Evolutionary conservation across 2,329 filamentous ascomycete species (phyloP), one percentile per base, ranked within the genome.

Genomic region (Blastomyces emzantsi): DNA sequence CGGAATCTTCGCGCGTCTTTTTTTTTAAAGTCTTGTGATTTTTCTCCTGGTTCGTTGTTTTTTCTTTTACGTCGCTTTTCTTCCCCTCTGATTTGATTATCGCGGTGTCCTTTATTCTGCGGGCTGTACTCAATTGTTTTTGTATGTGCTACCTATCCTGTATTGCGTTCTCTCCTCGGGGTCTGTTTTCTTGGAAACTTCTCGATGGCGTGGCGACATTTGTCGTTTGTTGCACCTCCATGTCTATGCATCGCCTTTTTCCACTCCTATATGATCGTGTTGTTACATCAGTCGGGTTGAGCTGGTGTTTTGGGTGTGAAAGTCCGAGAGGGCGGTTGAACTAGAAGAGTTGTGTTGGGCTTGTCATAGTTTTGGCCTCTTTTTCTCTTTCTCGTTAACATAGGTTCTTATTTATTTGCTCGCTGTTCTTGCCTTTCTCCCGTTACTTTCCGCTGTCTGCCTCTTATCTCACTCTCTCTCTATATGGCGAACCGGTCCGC

Each of bases 1-100:
- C 75, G 73, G 74, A 77, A 75, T 75, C 69, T 75, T 73, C 71
- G 69, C 69, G 66, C 70, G 70, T 70, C 67, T 62, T 67, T 67
- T 69, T 30, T 30, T 68, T 67, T 55, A 63, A 55, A 65, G 60
- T 45, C 64, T 58, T 69, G 28, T 62, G 65, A 45, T 63, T 64
- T 66, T 64, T 61, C 62, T 60, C 64, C 45, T 65, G 63, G 56
- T 57, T 64, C 62, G 55, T 54, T 57, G 7, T 39, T 11, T 13
- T 39, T 39, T 39, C 8, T 55, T 47, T 63, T 62, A 58, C 62
- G 56, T 62, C 71, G 73, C 74, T 74, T 73, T 72, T 74, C 72
- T n/a, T 22, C 36, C 43, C 30, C 43, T 63, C 28, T 52, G 62
- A 54, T 47, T 30, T 60, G 49, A 55, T 58, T 62, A 36, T 60